Evolutionary conservation across 345 rosid genomes (phyloP).

Genomic region (Melaleuca quinquenervia): DNA sequence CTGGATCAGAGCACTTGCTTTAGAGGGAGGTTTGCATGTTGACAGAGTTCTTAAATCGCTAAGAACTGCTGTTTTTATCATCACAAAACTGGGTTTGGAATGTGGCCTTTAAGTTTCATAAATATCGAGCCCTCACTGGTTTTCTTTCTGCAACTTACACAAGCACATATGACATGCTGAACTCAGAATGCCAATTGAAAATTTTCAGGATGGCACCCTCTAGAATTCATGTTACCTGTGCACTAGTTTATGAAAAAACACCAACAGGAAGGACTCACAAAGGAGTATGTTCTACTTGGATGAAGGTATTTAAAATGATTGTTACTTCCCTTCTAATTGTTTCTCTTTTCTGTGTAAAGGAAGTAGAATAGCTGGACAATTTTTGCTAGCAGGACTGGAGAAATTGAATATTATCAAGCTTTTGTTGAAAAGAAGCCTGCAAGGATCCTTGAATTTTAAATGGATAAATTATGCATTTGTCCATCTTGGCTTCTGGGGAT

Average conservation of each 20-base stretch:
- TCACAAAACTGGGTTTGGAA: neutral
- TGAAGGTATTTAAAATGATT: constrained; percentile 41
- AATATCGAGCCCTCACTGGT: neutral
- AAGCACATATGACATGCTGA: neutral
- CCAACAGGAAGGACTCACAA: constrained; percentile 79
- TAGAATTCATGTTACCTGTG: constrained; percentile 89
- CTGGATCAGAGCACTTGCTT: neutral
- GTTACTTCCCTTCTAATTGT: neutral
- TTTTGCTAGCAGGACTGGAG: neutral
- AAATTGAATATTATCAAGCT: neutral
- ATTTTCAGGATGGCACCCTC: constrained; percentile 47
- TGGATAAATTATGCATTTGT: neutral
- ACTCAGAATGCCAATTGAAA: neutral
- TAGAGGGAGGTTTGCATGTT: neutral
- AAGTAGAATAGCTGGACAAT: neutral
- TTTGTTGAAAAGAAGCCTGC: neutral
- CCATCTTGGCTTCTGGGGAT: neutral
- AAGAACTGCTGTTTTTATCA: neutral
- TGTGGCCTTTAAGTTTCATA: neutral
- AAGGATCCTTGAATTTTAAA: neutral
- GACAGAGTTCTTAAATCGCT: neutral
- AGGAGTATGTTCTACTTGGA: constrained; percentile 98
- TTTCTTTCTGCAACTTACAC: neutral
- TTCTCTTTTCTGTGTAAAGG: neutral
- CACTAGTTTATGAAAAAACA: constrained; percentile 76